Conservation (phyloP, 2,329 filamentous ascomycete genomes). For the Fusarium siculi region DNA sequence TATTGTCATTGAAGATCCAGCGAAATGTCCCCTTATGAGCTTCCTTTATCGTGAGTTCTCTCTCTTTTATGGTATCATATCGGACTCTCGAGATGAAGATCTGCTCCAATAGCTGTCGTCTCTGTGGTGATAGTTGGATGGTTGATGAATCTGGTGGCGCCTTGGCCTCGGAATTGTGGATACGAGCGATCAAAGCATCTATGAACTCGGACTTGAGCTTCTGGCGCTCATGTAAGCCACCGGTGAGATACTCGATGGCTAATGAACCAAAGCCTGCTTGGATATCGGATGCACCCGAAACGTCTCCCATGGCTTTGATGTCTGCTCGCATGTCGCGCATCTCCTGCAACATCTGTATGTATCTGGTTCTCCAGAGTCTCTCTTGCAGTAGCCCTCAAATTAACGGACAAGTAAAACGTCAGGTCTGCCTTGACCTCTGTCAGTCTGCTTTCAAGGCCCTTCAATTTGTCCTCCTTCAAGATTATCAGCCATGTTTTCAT, state of each 20-base stretch:
- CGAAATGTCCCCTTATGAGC: slow-evolving; percentile 13
- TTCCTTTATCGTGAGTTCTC: slow-evolving; percentile 12
- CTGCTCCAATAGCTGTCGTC: background rate
- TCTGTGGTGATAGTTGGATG: background rate
- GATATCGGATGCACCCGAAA: background rate
- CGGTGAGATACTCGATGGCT: background rate
- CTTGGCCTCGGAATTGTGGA: background rate
- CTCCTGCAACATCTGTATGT: background rate
- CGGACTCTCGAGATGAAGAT: slow-evolving; percentile 1
- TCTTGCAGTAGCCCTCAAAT: background rate
- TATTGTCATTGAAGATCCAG: slow-evolving; percentile 2
- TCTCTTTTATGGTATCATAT: slow-evolving; percentile 19
- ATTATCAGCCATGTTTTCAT: background rate
- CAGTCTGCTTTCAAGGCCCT: background rate
- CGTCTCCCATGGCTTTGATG: background rate
- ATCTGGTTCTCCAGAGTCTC: background rate
- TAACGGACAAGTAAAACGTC: background rate
- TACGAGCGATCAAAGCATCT: background rate
- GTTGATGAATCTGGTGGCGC: background rate
- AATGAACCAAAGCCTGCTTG: background rate
- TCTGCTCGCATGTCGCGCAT: background rate
- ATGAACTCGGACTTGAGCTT: background rate
- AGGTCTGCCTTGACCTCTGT: background rate
- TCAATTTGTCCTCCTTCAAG: slow-evolving; percentile 2
- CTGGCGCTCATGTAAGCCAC: background rate